Evolutionary conservation across 1,284 basidiomycete genomes (phyloP).

Genomic region (Heterobasidion irregulare): DNA sequence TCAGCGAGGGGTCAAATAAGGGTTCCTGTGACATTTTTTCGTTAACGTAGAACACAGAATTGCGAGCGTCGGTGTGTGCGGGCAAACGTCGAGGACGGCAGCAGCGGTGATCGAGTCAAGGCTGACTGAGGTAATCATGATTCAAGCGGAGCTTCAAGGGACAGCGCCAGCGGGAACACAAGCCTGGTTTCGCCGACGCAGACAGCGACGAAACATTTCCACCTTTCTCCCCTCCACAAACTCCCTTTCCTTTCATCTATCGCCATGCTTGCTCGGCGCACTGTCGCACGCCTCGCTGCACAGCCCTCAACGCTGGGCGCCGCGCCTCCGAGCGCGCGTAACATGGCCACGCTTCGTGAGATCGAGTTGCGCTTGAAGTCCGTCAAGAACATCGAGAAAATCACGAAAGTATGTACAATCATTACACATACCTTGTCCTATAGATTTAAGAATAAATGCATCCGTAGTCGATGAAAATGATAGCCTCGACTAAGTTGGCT

Average conservation of each 20-base stretch:
- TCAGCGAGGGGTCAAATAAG: conserved; percentile 74
- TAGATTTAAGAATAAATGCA: background rate
- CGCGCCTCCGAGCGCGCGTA: conserved; percentile 61
- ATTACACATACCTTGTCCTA: background rate
- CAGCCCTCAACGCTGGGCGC: conserved; percentile 51
- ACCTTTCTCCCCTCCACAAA: conserved; percentile 13
- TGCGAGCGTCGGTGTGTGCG: conserved; percentile 12
- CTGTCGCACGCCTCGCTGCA: conserved; percentile 53
- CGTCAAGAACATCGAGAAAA: conserved; percentile 98
- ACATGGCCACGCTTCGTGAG: conserved; percentile 97
- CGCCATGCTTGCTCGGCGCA: conserved; percentile 54
- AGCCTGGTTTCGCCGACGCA: conserved; percentile 24
- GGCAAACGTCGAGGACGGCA: conserved; percentile 5
- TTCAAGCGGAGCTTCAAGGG: conserved; percentile 11
- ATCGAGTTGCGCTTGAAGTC: conserved; percentile 97
- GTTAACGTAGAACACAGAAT: background rate
- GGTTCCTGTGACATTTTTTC: conserved; percentile 58
- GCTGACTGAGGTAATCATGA: conserved; percentile 23
- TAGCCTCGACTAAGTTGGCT: conserved; percentile 94
- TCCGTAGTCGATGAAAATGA: conserved; percentile 97
- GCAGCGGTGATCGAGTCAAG: conserved; percentile 25
- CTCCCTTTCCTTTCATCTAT: conserved; percentile 6
- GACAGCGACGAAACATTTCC: conserved; percentile 8
- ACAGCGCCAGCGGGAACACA: background rate
- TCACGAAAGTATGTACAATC: conserved; percentile 75